A percentile compares a stretch with the other conserved stretches of the same genome.
phyloP scores from a whole-genome alignment of 371 early-diverging fungal species.

The Nematocida parisii region DNA sequence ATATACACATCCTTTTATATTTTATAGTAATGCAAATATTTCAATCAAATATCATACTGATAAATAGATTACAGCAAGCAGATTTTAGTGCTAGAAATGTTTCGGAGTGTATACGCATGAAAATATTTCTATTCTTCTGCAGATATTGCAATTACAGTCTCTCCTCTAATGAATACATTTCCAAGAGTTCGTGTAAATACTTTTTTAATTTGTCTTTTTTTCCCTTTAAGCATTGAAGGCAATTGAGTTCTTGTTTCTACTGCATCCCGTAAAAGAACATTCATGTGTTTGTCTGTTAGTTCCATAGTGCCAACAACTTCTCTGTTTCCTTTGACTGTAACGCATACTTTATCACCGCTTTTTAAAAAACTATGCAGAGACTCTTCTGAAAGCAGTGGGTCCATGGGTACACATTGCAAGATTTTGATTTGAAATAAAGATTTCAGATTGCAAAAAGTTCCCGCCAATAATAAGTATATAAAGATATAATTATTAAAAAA shows the following conservation, averaged over 20 bases:
- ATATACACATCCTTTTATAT: too few relatives aligned
- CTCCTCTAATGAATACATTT: constrained; percentile 60
- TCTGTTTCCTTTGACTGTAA: constrained; percentile 4
- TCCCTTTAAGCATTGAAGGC: constrained; percentile 45
- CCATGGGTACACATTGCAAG: not conserved
- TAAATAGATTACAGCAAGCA: too few relatives aligned
- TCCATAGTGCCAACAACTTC: not conserved
- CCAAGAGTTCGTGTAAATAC: constrained; percentile 31
- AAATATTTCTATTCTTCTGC: not conserved
- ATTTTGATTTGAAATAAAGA: too few relatives aligned
- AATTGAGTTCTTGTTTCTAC: constrained; percentile 24
- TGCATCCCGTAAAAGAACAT: constrained; percentile 56
- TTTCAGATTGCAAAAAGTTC: too few relatives aligned
- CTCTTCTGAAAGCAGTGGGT: not conserved
- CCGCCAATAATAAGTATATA: too few relatives aligned
- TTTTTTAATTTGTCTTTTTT: constrained; percentile 43
- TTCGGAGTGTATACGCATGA: too few relatives aligned
- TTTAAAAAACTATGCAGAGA: not conserved
- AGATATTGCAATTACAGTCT: constrained; percentile 54
- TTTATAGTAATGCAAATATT: too few relatives aligned
- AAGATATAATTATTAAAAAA: too few relatives aligned
- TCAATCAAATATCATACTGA: too few relatives aligned
- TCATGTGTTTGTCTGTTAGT: constrained; percentile 58
- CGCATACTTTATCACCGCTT: not conserved
- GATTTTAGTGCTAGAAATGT: too few relatives aligned